Conservation (phyloP, 139 green algal genomes). For the Picochlorum costavermella region DNA sequence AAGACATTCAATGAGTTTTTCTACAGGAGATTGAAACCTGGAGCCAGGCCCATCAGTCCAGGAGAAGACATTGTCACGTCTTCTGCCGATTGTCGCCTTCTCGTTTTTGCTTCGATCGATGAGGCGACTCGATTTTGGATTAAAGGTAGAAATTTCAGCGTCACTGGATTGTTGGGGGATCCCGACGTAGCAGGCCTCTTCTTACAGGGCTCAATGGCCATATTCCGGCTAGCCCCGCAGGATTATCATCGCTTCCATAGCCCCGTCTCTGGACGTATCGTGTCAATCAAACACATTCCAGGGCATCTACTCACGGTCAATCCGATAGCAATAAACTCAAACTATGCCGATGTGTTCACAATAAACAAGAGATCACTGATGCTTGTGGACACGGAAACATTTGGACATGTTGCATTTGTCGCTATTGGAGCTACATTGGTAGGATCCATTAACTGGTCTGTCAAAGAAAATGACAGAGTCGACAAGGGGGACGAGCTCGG, state of each 20-base stretch:
- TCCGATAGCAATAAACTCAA: conserved; percentile 36
- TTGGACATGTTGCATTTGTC: conserved; percentile 34
- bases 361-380: conserved; percentile 41
- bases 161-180: conserved; percentile 43
- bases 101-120: conserved; percentile 31
- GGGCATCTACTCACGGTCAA: conserved; percentile 31
- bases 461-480: conserved; percentile 11
- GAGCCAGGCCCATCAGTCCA: conserved; percentile 27
- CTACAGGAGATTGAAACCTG: conserved; percentile 43
- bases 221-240: conserved; percentile 28
- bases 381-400: conserved; percentile 17
- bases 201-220: conserved; percentile 23
- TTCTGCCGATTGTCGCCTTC: conserved; percentile 29
- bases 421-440: conserved; percentile 37
- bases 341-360: conserved; percentile 35
- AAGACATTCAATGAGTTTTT: conserved; percentile 62
- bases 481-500: conserved; percentile 39
- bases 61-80: conserved; percentile 16
- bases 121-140: conserved; percentile 51
- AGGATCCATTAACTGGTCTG: conserved; percentile 24
- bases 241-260: conserved; percentile 48
- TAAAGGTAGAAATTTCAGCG: conserved; percentile 48
- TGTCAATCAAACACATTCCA: conserved; percentile 20
- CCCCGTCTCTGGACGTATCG: conserved; percentile 21
- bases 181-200: conserved; percentile 7